Conservation (phyloP, 2,329 filamentous ascomycete genomes). For the Paecilomyces formosus region DNA sequence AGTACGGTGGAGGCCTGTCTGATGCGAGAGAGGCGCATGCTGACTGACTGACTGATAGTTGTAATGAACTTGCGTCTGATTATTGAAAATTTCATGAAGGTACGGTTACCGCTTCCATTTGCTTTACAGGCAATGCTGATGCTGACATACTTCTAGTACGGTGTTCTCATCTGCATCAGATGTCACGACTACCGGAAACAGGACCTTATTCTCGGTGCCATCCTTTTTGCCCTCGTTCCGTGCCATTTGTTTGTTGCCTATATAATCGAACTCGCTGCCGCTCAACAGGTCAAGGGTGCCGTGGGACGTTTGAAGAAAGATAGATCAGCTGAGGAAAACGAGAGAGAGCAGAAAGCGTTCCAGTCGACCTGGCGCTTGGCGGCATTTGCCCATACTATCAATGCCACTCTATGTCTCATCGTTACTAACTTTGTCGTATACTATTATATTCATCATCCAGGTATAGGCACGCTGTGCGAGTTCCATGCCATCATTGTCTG, state of each 20-base stretch:
- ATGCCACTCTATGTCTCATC: conserved; percentile 71
- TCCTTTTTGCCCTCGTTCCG: conserved; percentile 80
- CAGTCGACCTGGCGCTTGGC: conserved; percentile 71
- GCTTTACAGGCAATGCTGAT: background rate
- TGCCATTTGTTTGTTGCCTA: conserved; percentile 88
- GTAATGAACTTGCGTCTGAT: conserved; percentile 89
- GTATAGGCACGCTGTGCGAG: conserved; percentile 86
- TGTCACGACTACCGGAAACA: conserved; percentile 80
- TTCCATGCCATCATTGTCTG: conserved; percentile 91
- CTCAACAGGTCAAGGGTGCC: conserved; percentile 65
- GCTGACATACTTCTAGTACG: conserved; percentile 57
- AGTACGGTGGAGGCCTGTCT: conserved; percentile 44
- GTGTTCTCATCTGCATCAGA: conserved; percentile 82
- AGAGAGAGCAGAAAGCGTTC: conserved; percentile 57
- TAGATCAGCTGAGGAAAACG: conserved; percentile 47
- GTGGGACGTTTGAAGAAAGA: conserved; percentile 53
- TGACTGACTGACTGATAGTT: conserved; percentile 44
- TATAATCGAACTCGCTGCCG: conserved; percentile 77
- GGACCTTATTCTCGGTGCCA: conserved; percentile 66
- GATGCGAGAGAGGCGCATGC: background rate
- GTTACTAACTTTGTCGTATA: conserved; percentile 83
- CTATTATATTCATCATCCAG: conserved; percentile 82
- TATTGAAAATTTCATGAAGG: conserved; percentile 95
- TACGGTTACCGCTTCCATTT: conserved; percentile 26
- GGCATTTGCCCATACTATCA: conserved; percentile 72